Evolutionary conservation across 2,329 filamentous ascomycete species (phyloP), one percentile per base, ranked within the genome.

Genomic region (Lasiodiplodia hormozganensis): DNA sequence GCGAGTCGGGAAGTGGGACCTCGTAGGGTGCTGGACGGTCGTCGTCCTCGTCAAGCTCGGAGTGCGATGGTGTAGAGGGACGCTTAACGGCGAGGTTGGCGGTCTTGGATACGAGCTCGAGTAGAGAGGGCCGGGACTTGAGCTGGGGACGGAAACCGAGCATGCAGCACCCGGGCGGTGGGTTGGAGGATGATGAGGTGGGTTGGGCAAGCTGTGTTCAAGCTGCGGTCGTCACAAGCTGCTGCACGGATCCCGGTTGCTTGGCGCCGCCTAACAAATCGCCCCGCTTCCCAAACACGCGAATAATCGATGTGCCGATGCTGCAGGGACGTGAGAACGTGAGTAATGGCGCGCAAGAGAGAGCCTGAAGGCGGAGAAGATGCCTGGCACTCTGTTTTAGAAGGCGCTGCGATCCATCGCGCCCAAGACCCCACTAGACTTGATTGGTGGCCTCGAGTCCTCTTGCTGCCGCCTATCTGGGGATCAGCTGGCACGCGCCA

Each of bases 111-210:
- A 91, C 83, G 73, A 91, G 83, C 74, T 90, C 87, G 76, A 89
- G 82, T 71, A 91, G 81, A 62, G 88, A 90, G 65, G 87, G 86
- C 73, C 87, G 86, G 77, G 84, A 80, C 83, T 83, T 85, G 72
- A 90, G 79, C 78, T 83, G 84, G 77, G 86, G 87, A 76, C 86
- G 83, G 73, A 88, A 77, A 76, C 86, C 86, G 76, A 88, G 83
- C 85, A 86, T 86, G 75, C 82, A 82, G 58, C 43, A 47, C 67
- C 60, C 47, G 60, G 40, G 40, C 52, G 64, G 51, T 25, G 43
- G 43, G 65, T 52, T 66, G 51, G 54, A 68, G 47, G 57, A 54
- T 52, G 66, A 65, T 62, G 66, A 38, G 49, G 47, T 68, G 57
- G 65, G 47, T 64, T 64, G 60, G 60, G 60, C 60, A 64, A 64